Percentiles rank a stretch among this genome's conserved stretches.
Evolutionary conservation across 2,329 filamentous ascomycete genomes (phyloP).

Genomic region (Ophiosphaerella herpotricha): DNA sequence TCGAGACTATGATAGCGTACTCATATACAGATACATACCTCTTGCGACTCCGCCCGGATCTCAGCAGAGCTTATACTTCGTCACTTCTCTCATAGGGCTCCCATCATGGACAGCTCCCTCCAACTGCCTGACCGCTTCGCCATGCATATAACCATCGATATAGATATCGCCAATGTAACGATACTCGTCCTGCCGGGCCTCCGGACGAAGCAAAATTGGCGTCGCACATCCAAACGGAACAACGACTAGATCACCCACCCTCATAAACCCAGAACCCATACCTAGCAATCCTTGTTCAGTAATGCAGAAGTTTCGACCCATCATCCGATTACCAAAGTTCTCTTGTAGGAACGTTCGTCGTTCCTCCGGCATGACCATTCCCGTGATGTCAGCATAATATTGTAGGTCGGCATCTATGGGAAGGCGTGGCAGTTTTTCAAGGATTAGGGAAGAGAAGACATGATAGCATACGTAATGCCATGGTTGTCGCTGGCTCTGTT

Average conservation of each 20-base stretch:
- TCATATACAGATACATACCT: no score
- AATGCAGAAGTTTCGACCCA: conserved; percentile 26
- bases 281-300: conserved; percentile 29
- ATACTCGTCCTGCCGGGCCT: conserved; percentile 28
- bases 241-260: conserved; percentile 34
- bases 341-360: conserved; percentile 19
- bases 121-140: conserved; percentile 29
- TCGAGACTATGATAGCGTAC: no score
- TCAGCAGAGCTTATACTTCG: conserved; percentile 4
- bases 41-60: neutral
- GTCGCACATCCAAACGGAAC: conserved; percentile 46
- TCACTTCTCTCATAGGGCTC: neutral
- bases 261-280: conserved; percentile 42
- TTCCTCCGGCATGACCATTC: conserved; percentile 3
- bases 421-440: conserved; percentile 16
- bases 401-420: conserved; percentile 15
- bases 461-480: conserved; percentile 18
- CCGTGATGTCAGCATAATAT: conserved; percentile 5
- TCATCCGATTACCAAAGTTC: conserved; percentile 21
- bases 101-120: neutral
- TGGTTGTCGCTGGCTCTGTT: neutral
- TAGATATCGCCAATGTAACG: conserved; percentile 44
- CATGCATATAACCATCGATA: conserved; percentile 44
- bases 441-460: conserved; percentile 20
- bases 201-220: conserved; percentile 36